Base-by-base conservation (phyloP, 208 protist species). In the Wallacemonas collosoma region DNA sequence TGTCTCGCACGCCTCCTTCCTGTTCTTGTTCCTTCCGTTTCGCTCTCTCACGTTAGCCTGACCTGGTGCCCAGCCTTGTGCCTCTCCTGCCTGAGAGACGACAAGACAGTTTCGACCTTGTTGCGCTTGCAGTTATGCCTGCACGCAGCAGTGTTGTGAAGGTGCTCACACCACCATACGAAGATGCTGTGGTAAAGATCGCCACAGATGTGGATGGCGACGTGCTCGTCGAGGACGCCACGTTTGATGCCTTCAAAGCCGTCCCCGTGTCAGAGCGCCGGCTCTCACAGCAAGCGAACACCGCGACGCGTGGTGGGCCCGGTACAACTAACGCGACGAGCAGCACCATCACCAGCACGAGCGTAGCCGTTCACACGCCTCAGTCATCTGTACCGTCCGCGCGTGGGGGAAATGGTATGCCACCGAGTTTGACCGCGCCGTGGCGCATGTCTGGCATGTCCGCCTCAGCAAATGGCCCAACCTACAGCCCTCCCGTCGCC, bases 171-270 rank as follows among this genome's bases (percentile, higher is more conserved):
- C 60, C 60, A 65, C 60, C 60, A 3, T 11, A 65, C 43, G 43
- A 65, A 1, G 43, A 65, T 35, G 60, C 60, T 15, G 40, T 62
- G 8, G 35, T 41, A 6, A 4, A 9, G 15, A 15, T 63, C 48
- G 72, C 40, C 45, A 40, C 55, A 6, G 15, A 41, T 1, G 9
- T 1, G 47, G 26, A 45, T 11, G 40, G n/a, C 35, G 2, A 57
- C 8, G 9, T 17, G 15, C 1, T 48, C 54, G 44, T 70, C 1
- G 47, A 68, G 2, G 39, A 72, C 48, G 51, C 7, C n/a, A 45
- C 68, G 61, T 77, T 77, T 38, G 68, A 76, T 39, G 51, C 63
- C 38, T 77, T 77, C 51, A 77, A 82, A 17, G 72, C 77, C n/a
- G 76, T 77, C 15, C 60, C 60, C 17, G 60, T 51, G 1, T 53